phyloP scores from a whole-genome alignment of 2,329 filamentous ascomycete genomes.

The Graphilbum ipis-grandicollis region DNA sequence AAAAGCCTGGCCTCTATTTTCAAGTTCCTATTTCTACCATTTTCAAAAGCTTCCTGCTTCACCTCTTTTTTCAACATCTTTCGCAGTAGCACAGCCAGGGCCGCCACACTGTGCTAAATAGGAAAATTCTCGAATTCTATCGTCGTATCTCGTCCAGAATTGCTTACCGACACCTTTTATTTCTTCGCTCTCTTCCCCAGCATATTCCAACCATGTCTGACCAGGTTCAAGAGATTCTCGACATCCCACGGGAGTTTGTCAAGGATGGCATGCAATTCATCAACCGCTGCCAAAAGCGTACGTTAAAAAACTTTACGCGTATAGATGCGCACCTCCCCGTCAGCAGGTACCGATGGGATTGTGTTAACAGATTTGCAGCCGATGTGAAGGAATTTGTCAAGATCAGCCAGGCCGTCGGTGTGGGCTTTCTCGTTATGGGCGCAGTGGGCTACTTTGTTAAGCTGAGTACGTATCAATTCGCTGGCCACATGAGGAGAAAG shows the following conservation, averaged over 20 bases:
- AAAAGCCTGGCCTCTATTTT: constrained; percentile 4
- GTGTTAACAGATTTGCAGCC: too few relatives aligned
- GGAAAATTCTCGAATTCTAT: too few relatives aligned
- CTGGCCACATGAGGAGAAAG: background rate
- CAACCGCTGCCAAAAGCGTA: constrained; percentile 45
- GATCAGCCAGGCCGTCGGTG: constrained; percentile 39
- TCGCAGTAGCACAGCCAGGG: too few relatives aligned
- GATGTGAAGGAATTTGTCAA: constrained; percentile 37
- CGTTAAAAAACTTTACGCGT: too few relatives aligned
- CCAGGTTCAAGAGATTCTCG: constrained; percentile 52
- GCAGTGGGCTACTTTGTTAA: constrained; percentile 55
- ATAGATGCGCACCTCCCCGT: too few relatives aligned
- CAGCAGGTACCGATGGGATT: too few relatives aligned
- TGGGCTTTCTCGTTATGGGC: constrained; percentile 55
- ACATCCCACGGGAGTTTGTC: constrained; percentile 49
- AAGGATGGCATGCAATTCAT: constrained; percentile 45
- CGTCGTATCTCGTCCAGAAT: too few relatives aligned
- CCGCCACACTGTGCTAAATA: background rate
- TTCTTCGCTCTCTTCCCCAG: background rate
- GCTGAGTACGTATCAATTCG: constrained; percentile 33
- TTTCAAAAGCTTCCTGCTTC: constrained; percentile 1
- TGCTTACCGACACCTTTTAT: background rate
- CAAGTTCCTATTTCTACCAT: too few relatives aligned
- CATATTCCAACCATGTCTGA: constrained; percentile 36
- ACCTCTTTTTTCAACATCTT: too few relatives aligned